Evolutionary conservation across 805 yeast species (phyloP).

Genomic region (Blastobotrys attinorum): DNA sequence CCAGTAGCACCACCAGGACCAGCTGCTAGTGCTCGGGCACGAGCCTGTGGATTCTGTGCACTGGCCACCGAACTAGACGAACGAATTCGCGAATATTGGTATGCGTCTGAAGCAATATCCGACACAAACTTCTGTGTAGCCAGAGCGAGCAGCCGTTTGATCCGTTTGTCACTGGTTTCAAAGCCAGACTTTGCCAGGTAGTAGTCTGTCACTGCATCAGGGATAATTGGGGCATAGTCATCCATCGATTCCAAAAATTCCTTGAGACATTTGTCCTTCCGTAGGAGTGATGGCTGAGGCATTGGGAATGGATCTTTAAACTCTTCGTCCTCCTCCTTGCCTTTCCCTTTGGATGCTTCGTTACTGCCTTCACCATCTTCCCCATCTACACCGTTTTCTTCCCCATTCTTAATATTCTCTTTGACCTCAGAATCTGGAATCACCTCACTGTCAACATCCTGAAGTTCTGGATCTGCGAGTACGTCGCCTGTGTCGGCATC

Average conservation of each 20-base stretch:
- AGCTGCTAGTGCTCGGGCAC: conserved; percentile 70
- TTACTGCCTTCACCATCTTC: conserved; percentile 1
- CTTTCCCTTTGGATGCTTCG: conserved; percentile 18
- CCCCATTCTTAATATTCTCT: not conserved
- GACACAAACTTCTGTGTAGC: conserved; percentile 95
- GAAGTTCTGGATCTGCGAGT: not conserved
- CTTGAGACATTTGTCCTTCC: conserved; percentile 37
- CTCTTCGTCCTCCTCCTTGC: conserved; percentile 23
- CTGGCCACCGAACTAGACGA: conserved; percentile 82
- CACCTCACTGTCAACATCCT: conserved; percentile 4
- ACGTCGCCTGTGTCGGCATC: not conserved
- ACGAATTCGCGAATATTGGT: conserved; percentile 87
- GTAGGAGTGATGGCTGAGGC: conserved; percentile 17
- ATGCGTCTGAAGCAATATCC: conserved; percentile 94
- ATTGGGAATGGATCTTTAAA: conserved; percentile 19
- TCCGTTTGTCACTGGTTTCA: conserved; percentile 65
- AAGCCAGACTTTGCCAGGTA: conserved; percentile 82
- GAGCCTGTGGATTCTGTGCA: conserved; percentile 75
- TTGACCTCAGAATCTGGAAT: conserved; percentile 1
- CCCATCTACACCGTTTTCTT: not conserved
- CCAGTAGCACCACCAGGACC: conserved; percentile 44
- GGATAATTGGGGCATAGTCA: conserved; percentile 91
- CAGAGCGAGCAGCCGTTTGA: conserved; percentile 77
- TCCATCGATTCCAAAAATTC: conserved; percentile 87
- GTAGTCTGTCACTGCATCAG: conserved; percentile 93